A percentile compares a stretch with the other conserved stretches of the same genome.
Evolutionary conservation across 352 stramenopile species (phyloP).

Genomic region (Sclerospora graminicola): DNA sequence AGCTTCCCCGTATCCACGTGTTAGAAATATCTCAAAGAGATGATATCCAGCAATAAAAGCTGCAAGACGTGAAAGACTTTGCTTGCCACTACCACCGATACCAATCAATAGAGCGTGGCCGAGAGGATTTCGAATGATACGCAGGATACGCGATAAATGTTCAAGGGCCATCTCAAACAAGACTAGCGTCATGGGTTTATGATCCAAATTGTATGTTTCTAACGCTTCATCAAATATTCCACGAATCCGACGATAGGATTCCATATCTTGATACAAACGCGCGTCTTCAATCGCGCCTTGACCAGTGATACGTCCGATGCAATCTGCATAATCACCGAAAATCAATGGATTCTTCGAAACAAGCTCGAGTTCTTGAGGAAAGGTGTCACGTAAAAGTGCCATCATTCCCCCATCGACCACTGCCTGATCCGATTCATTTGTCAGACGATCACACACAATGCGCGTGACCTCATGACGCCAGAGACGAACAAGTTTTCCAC

Average conservation of each 20-base stretch:
- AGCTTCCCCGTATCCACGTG: too few relatives aligned
- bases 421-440: slow-evolving; percentile 71
- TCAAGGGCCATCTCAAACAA: slow-evolving; percentile 95
- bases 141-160: slow-evolving; percentile 87
- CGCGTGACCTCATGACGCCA: slow-evolving; percentile 91
- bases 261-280: slow-evolving; percentile 90
- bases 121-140: slow-evolving; percentile 88
- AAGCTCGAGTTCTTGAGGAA: slow-evolving; percentile 48
- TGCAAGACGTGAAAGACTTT: too few relatives aligned
- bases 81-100: slow-evolving; percentile 88
- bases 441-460: slow-evolving; percentile 91
- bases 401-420: slow-evolving; percentile 78
- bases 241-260: slow-evolving; percentile 83
- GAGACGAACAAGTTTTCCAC: slow-evolving; percentile 72
- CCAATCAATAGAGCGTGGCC: slow-evolving; percentile 91
- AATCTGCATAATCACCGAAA: slow-evolving; percentile 90
- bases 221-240: too few relatives aligned
- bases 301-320: slow-evolving; percentile 57
- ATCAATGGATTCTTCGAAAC: slow-evolving; percentile 79
- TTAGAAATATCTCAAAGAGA: too few relatives aligned
- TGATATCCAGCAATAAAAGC: too few relatives aligned
- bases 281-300: slow-evolving; percentile 60
- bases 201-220: too few relatives aligned
- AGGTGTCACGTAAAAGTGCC: slow-evolving; percentile 62
- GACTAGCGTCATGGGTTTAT: slow-evolving; percentile 92